A percentile compares a stretch with the other conserved stretches of the same genome.
phyloP scores from a whole-genome alignment of 2,329 filamentous ascomycete species.

The Purpureocillium lavendulum region DNA sequence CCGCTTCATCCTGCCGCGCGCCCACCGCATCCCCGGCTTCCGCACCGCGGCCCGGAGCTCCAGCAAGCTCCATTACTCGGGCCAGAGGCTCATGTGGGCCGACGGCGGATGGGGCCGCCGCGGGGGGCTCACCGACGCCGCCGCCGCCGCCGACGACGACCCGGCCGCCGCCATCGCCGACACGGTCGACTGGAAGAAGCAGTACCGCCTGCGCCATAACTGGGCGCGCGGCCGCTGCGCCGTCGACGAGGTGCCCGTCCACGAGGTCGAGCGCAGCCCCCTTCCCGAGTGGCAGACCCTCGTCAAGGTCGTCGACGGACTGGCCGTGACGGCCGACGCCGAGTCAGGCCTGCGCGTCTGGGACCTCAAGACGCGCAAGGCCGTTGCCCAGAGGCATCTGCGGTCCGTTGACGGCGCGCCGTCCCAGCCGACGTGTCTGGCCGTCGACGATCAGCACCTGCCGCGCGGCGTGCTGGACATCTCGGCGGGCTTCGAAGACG shows the following conservation, averaged over 20 bases:
- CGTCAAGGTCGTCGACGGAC: constrained; percentile 67
- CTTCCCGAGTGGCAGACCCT: constrained; percentile 47
- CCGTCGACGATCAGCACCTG: constrained; percentile 48
- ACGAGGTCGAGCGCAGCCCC: constrained; percentile 22
- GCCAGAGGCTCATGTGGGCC: constrained; percentile 34
- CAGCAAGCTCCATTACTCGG: constrained; percentile 35
- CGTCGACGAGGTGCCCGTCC: constrained; percentile 66
- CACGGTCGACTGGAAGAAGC: constrained; percentile 72
- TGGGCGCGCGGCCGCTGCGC: constrained; percentile 79
- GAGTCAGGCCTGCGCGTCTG: constrained; percentile 67
- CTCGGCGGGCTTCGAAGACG: constrained; percentile 62
- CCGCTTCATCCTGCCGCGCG: constrained; percentile 76
- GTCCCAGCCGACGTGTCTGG: constrained; percentile 51
- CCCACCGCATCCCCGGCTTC: constrained; percentile 64
- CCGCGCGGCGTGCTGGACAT: constrained; percentile 45
- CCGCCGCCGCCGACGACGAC: constrained; percentile 32
- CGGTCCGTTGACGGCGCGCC: constrained; percentile 11
- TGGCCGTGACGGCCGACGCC: constrained; percentile 69
- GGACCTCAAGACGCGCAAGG: constrained; percentile 56
- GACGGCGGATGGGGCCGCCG: constrained; percentile 29
- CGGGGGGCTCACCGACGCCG: constrained; percentile 42
- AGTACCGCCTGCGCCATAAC: constrained; percentile 84
- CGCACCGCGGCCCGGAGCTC: constrained; percentile 21
- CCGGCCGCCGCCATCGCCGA: constrained; percentile 7
- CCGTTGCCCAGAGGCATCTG: constrained; percentile 45